These are phyloP conservation scores for Ogataea nitratoaversa DNA, from an alignment of 805 yeast genomes.

Conservation along the genomic window DNA sequence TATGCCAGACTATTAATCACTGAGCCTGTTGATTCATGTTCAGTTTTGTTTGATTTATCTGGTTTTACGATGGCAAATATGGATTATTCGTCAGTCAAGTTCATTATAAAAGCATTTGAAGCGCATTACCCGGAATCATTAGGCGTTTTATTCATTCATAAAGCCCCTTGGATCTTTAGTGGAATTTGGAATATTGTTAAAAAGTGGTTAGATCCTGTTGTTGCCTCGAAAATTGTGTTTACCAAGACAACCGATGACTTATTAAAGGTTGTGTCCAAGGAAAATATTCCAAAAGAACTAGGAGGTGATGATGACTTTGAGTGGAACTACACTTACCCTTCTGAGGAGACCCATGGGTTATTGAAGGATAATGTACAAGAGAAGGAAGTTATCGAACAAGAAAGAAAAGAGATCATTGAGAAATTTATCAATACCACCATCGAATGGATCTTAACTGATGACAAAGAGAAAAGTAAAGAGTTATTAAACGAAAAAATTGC, in stretches of 20 bases:
- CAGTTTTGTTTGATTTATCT: conserved; percentile 79
- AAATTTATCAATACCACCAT: conserved; percentile 62
- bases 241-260: conserved; percentile 70
- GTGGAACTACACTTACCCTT: conserved; percentile 59
- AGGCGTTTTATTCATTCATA: conserved; percentile 79
- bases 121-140: conserved; percentile 95
- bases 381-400: conserved; percentile 36
- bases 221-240: conserved; percentile 84
- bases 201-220: conserved; percentile 95
- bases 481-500: conserved; percentile 51
- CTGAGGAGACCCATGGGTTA: conserved; percentile 50
- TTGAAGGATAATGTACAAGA: conserved; percentile 42
- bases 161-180: conserved; percentile 95
- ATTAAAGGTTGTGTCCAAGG: conserved; percentile 51
- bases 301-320: conserved; percentile 70
- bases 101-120: conserved; percentile 83
- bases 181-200: conserved; percentile 93
- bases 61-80: conserved; percentile 88
- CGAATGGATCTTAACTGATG: conserved; percentile 70
- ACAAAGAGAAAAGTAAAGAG: conserved; percentile 43
- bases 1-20: conserved; percentile 69
- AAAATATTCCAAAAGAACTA: conserved; percentile 60
- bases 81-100: conserved; percentile 90
- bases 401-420: conserved; percentile 52
- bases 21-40: conserved; percentile 75